Percentiles rank a stretch among this genome's conserved stretches.
phyloP scores from a whole-genome alignment of 1,284 basidiomycete genomes.

The Melampsora americana region DNA sequence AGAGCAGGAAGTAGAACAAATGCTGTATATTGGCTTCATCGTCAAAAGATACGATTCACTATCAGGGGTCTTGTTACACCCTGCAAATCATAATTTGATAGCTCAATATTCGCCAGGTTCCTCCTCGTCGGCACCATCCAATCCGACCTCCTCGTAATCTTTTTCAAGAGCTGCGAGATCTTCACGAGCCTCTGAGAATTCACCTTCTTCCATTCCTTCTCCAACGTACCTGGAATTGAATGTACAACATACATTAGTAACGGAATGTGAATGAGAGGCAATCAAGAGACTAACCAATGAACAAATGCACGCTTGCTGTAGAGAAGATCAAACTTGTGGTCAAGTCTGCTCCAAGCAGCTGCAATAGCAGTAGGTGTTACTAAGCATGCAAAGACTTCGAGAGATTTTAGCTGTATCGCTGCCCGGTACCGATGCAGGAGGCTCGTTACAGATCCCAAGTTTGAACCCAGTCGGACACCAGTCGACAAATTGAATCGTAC shows the following conservation, averaged over 20 bases:
- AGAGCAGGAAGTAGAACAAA: no score
- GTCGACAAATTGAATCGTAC: constrained; percentile 55
- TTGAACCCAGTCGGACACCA: constrained; percentile 71
- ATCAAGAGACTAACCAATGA: constrained; percentile 62
- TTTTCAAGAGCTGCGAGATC: constrained; percentile 95
- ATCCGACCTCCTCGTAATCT: constrained; percentile 54
- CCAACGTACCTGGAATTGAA: constrained; percentile 65
- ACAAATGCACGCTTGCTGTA: constrained; percentile 69
- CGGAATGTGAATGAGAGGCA: neutral
- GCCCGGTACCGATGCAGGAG: constrained; percentile 81
- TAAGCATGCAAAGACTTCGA: constrained; percentile 95
- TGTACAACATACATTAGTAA: no score
- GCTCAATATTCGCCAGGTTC: constrained; percentile 38
- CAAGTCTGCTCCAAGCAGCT: constrained; percentile 87
- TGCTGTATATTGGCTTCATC: no score
- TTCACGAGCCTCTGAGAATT: constrained; percentile 95
- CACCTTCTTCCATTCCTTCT: constrained; percentile 98
- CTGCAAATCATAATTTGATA: neutral
- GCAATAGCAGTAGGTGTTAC: constrained; percentile 92
- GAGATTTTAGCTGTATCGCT: constrained; percentile 92
- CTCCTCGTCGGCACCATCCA: constrained; percentile 43
- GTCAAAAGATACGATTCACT: no score
- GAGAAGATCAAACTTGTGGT: constrained; percentile 98
- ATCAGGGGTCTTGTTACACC: no score
- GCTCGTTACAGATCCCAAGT: constrained; percentile 95